Conservation (phyloP, 345 rosid species). For the Abelmoschus esculentus region DNA sequence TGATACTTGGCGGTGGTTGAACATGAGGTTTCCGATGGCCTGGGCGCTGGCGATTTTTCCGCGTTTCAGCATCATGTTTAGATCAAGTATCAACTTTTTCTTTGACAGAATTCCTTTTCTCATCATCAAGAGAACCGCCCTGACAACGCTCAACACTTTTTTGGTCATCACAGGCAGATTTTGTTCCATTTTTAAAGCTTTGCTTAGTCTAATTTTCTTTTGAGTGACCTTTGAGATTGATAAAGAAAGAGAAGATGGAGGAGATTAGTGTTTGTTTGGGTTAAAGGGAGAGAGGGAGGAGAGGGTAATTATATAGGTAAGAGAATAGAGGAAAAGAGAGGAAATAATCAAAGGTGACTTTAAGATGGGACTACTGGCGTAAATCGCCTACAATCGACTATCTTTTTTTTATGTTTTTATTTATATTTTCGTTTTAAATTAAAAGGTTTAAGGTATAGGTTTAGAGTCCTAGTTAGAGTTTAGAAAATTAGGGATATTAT, state of each 20-base stretch:
- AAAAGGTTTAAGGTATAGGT: no score
- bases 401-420: no score
- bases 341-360: background rate
- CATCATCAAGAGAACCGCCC: conserved; percentile 60
- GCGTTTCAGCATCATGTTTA: conserved; percentile 67
- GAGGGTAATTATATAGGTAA: conserved; percentile 37
- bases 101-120: conserved; percentile 51
- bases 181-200: conserved; percentile 24
- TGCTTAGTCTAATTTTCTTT: background rate
- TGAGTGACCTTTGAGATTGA: background rate
- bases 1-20: conserved; percentile 28
- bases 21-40: conserved; percentile 51
- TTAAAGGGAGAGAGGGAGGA: conserved; percentile 11
- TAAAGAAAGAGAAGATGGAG: conserved; percentile 1
- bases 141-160: conserved; percentile 51
- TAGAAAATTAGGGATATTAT: no score
- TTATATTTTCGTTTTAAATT: no score
- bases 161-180: conserved; percentile 43
- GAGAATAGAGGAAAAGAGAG: background rate
- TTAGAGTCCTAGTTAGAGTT: no score
- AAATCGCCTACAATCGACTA: no score
- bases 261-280: conserved; percentile 15
- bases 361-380: no score
- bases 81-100: conserved; percentile 54
- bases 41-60: conserved; percentile 60